Conservation (phyloP, 202 grass and related monocot genomes). For the Setaria viridis region DNA sequence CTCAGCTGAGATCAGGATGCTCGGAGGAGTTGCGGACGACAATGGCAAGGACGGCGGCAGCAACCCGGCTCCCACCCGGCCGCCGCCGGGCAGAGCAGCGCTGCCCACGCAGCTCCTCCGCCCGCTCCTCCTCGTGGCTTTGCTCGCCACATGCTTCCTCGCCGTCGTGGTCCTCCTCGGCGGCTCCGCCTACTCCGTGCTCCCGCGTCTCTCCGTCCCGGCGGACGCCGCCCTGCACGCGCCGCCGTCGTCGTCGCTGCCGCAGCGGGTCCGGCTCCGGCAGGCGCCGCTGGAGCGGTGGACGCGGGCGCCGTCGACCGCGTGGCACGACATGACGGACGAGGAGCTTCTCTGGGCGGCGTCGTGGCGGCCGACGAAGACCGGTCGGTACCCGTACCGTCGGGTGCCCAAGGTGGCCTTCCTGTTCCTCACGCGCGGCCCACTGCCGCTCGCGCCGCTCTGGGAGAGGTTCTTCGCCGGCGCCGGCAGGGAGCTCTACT, state of each 20-base stretch:
- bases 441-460: constrained; percentile 69
- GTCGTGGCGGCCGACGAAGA: constrained; percentile 52
- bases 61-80: neutral
- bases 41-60: constrained; percentile 4
- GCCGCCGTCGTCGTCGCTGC: neutral
- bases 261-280: too few species aligned
- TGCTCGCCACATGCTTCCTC: constrained; percentile 41
- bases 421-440: constrained; percentile 86
- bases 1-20: constrained; percentile 29
- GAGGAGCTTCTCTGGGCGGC: constrained; percentile 88
- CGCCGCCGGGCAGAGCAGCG: neutral
- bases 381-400: constrained; percentile 41
- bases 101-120: constrained; percentile 5
- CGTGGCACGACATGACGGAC: constrained; percentile 83
- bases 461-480: constrained; percentile 86
- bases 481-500: constrained; percentile 38
- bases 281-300: constrained; percentile 13
- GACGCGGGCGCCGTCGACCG: constrained; percentile 28
- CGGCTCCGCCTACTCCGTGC: neutral
- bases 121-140: constrained; percentile 8
- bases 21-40: neutral
- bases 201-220: neutral
- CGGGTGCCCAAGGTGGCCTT: constrained; percentile 83
- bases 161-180: constrained; percentile 29
- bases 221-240: neutral